Conservation (phyloP, 2,329 filamentous ascomycete species). For the Knufia fluminis region DNA sequence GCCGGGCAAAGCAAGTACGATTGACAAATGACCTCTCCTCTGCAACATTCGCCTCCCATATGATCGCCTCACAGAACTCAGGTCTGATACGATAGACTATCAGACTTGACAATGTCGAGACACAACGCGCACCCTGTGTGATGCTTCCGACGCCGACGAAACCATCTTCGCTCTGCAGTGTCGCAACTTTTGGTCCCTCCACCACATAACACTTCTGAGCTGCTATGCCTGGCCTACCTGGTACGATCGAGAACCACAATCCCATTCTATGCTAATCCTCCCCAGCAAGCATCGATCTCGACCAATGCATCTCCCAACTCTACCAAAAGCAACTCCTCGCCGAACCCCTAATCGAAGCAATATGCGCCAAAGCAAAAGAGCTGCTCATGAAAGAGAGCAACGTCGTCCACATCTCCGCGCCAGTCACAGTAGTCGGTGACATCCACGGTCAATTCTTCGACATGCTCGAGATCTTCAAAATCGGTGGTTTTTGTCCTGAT, state of each 20-base stretch:
- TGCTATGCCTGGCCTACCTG: conserved; percentile 21
- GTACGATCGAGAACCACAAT: conserved; percentile 13
- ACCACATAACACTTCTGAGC: background rate
- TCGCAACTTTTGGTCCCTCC: background rate
- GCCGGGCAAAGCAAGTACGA: too few relatives aligned
- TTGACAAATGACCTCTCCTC: too few relatives aligned
- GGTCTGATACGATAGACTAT: background rate
- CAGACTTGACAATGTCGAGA: background rate
- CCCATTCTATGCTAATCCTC: background rate
- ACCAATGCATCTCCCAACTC: conserved; percentile 93
- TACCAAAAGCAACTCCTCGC: conserved; percentile 96
- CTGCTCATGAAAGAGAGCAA: conserved; percentile 99
- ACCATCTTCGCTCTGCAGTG: too few relatives aligned
- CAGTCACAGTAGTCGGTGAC: conserved; percentile 94
- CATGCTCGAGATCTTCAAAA: conserved; percentile 97
- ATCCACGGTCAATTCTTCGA: conserved; percentile 99
- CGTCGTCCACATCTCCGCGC: conserved; percentile 90
- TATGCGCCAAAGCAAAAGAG: conserved; percentile 99
- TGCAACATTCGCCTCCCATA: background rate
- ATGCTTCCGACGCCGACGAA: background rate
- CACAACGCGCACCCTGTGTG: background rate
- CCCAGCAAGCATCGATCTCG: conserved; percentile 83
- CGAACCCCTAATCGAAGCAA: conserved; percentile 95
- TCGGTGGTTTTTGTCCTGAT: conserved; percentile 92
- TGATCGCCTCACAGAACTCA: background rate